Evolutionary conservation across 306 rosid genomes (phyloP).

Genomic region (Prunus campanulata): DNA sequence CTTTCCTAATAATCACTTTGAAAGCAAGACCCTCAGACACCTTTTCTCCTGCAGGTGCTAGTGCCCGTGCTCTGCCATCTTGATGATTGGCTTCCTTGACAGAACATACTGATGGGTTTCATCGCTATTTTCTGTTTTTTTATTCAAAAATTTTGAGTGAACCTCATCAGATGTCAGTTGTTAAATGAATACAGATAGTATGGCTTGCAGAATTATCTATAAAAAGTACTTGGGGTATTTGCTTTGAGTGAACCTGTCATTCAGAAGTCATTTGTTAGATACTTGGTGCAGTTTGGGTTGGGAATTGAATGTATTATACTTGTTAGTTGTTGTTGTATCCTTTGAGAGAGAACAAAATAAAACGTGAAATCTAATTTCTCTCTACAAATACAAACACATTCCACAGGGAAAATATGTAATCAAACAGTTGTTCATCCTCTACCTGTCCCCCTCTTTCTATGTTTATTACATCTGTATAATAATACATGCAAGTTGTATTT

Average conservation of each 20-base stretch:
- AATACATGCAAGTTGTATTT: not conserved
- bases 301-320: not conserved
- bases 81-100: not conserved
- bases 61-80: slow-evolving; percentile 10
- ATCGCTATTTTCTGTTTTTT: too few species aligned
- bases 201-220: not conserved
- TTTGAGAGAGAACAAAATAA: not conserved
- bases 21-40: not conserved
- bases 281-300: not conserved
- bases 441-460: too few species aligned
- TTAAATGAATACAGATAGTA: not conserved
- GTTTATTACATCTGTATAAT: too few species aligned
- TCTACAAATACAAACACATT: not conserved
- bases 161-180: not conserved
- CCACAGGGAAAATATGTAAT: not conserved
- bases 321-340: not conserved
- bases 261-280: not conserved
- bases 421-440: too few species aligned
- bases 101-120: not conserved
- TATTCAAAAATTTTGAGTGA: not conserved
- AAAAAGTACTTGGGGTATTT: not conserved
- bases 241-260: not conserved
- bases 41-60: slow-evolving; percentile 16
- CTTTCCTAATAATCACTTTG: not conserved
- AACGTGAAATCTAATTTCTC: not conserved